Base-by-base conservation (phyloP, 2,329 filamentous ascomycete genomes). In the Myriosclerotinia duriaeana region DNA sequence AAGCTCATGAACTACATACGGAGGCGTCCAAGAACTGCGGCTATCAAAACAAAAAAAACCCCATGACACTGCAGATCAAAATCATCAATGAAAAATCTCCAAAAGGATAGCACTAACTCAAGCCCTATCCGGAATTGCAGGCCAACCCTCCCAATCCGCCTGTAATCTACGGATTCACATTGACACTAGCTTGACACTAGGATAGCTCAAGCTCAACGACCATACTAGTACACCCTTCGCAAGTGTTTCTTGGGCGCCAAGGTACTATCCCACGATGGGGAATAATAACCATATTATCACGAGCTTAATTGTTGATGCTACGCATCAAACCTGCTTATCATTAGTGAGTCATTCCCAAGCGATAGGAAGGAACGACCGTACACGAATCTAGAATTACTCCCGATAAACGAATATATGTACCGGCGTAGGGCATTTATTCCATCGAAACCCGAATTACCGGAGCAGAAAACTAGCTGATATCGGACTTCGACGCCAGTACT, bases 261-360 rank as follows among this genome's bases (percentile, higher is more conserved):
- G 14, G 15, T 20, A 4, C 14, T 20, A 38, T 44, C 26, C 9
- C 50, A 38, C 30, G n/a, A 36, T 14, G 58, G 9, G n/a, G 26
- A 61, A 5, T n/a, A 61, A 40, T 11, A 5, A 50, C 2, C 1
- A 8, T 4, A 15, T 50, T 8, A 38, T 7, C 20, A 50, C 14
- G 22, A 50, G n/a, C 34, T 48, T n/a, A 38, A 50, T 50, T 26
- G 9, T 17, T 20, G 8, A 40, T 59, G 34, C 30, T 38, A 38
- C 11, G 2, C 30, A 36, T 15, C 20, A 9, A 36, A 9, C 15
- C 2, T 22, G 14, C 8, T 14, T 4, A 2, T 8, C 12, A n/a
- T 22, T 2, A 0, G 5, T 36, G 2, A 20, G 26, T 22, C 0
- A 36, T 22, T 7, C 8, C 11, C 5, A 1, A 4, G 2, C 14